Base-by-base conservation (phyloP, 805 yeast genomes). In the Wickerhamiella siamensis region DNA sequence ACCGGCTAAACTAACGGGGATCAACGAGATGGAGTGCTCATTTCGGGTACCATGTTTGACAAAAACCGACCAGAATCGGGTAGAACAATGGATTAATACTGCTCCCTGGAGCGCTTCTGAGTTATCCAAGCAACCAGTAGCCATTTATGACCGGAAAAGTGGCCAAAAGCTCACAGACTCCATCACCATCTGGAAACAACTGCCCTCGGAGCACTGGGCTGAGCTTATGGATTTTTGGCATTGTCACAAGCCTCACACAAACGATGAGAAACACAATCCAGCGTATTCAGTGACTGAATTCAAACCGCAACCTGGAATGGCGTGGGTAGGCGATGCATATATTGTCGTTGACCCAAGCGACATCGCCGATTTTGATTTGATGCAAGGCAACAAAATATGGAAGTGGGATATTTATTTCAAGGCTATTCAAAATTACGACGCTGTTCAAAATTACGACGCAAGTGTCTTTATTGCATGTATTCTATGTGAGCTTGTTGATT, bases 211-310 rank as follows among this genome's bases (percentile, higher is more conserved):
- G 54, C 65, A 74, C 38, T 88, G 98, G 98, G 75, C 79, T 12
- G 98, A 88, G 56, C 64, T 91, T 71, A 80, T 88, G 94, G 97
- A 88, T 44, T 81, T 80, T 49, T 88, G 98, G 98, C 96, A 88
- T 57, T 88, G 98, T 56, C 96, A 88, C 43, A 64, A 64, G 43
- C 69, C 69, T 1, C 46, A 47, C 29, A 43, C 36, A 27, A 37
- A 35, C 36, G 22, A 38, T 31, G 26, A 26, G 39, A 39, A 42
- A 15, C 37, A 37, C 41, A 48, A 48, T 21, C 42, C 51, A 20
- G 42, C 49, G 29, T 60, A 58, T 36, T 54, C 58, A 1, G 46
- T 46, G 20, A 41, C 46, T 46, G 33, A 50, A 29, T 42, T 57
- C 49, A 51, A 43, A 19, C 81, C 88, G 3, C 40, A 54, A 4